Evolutionary conservation across 495 filamentous ascomycete genomes (phyloP).

Genomic region (Penicillium roqueforti): DNA sequence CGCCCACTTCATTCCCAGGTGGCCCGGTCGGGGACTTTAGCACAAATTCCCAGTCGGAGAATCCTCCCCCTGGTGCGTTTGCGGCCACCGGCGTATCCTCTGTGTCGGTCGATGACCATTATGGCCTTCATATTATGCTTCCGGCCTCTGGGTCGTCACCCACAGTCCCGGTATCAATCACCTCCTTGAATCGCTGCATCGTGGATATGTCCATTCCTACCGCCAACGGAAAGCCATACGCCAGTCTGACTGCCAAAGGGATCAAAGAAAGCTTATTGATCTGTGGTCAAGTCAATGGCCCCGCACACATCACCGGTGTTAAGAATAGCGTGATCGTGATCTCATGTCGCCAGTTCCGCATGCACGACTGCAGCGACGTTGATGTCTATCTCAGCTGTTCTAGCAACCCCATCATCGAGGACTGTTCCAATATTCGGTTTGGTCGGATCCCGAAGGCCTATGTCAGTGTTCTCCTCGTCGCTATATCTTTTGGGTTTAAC

Average conservation of each 20-base stretch:
- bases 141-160: slow-evolving; percentile 62
- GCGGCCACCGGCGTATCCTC: slow-evolving; percentile 41
- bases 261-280: slow-evolving; percentile 66
- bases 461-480: slow-evolving; percentile 44
- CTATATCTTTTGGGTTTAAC: neutral
- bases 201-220: slow-evolving; percentile 74
- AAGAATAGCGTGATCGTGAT: slow-evolving; percentile 70
- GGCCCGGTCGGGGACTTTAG: slow-evolving; percentile 17
- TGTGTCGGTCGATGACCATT: slow-evolving; percentile 61
- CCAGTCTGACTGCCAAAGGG: slow-evolving; percentile 66
- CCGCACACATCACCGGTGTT: slow-evolving; percentile 77
- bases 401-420: slow-evolving; percentile 90
- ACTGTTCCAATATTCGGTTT: slow-evolving; percentile 75
- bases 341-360: slow-evolving; percentile 75
- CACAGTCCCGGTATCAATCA: slow-evolving; percentile 68
- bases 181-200: slow-evolving; percentile 65
- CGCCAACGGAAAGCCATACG: slow-evolving; percentile 59
- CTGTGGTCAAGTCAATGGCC: slow-evolving; percentile 71
- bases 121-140: slow-evolving; percentile 61
- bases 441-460: slow-evolving; percentile 65
- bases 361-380: slow-evolving; percentile 78
- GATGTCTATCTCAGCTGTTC: slow-evolving; percentile 77
- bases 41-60: slow-evolving; percentile 16
- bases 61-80: slow-evolving; percentile 16
- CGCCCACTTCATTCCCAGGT: slow-evolving; percentile 37